A percentile compares a stretch with the other conserved stretches of the same genome.
Conservation (phyloP, 1,139 yeast species). For the Suhomyces wounanorum region DNA sequence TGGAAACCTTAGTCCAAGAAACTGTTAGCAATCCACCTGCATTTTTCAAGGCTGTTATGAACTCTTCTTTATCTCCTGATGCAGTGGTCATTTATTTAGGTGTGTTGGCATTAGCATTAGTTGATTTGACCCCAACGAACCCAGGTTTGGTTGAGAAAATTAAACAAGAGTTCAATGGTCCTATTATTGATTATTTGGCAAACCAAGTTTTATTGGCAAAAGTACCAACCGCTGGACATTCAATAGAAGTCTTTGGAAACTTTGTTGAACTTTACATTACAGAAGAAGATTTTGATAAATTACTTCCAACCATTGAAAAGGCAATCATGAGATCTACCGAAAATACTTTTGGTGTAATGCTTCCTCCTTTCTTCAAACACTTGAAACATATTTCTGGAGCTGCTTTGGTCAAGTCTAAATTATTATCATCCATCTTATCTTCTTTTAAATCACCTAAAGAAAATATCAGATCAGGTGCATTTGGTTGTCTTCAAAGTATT, state of each 20-base stretch:
- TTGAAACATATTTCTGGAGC: conserved; percentile 24
- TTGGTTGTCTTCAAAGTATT: conserved; percentile 34
- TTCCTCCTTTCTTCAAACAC: conserved; percentile 50
- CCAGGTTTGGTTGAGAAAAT: conserved; percentile 40
- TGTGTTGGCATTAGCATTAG: conserved; percentile 38
- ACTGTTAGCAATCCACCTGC: conserved; percentile 1
- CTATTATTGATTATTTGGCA: conserved; percentile 26
- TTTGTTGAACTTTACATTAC: conserved; percentile 48
- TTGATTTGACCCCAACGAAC: conserved; percentile 39
- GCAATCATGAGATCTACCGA: conserved; percentile 84
- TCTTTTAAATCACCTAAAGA: conserved; percentile 76
- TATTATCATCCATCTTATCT: conserved; percentile 60
- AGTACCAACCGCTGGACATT: conserved; percentile 30
- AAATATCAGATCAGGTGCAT: conserved; percentile 56
- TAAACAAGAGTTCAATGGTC: conserved; percentile 12
- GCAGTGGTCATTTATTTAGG: conserved; percentile 35
- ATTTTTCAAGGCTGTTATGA: conserved; percentile 11
- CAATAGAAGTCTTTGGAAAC: conserved; percentile 32
- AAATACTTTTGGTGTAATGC: conserved; percentile 53
- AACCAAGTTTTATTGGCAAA: conserved; percentile 51
- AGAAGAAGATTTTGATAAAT: conserved; percentile 33
- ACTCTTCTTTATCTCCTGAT: conserved; percentile 10
- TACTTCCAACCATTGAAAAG: conserved; percentile 72
- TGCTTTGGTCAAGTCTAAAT: conserved; percentile 45
- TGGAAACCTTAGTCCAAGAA: conserved; percentile 18